Percentiles rank a stretch among this genome's conserved stretches.
Evolutionary conservation across 768 basidiomycete genomes (phyloP).

Genomic region (Paxillus ammoniavirescens): DNA sequence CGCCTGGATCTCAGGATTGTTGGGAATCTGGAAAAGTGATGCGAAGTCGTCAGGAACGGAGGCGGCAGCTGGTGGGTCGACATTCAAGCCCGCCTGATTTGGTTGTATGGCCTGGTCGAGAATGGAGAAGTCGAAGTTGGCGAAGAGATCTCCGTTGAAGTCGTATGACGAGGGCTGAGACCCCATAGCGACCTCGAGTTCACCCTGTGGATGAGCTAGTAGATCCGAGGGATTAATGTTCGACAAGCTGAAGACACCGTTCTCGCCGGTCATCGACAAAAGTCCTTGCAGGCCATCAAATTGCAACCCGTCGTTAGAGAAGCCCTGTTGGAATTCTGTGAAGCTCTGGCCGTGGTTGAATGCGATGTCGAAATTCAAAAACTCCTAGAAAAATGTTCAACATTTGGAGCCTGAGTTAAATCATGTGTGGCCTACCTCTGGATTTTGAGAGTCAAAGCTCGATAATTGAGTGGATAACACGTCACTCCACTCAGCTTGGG

Average conservation of each 20-base stretch:
- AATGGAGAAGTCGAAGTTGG: constrained; percentile 20
- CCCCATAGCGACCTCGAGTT: constrained; percentile 35
- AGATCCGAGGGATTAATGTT: constrained; percentile 33
- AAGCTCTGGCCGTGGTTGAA: constrained; percentile 9
- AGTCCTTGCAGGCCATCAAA: constrained; percentile 29
- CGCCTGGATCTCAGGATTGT: constrained; percentile 9
- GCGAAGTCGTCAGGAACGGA: constrained; percentile 16
- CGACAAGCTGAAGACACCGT: constrained; percentile 35
- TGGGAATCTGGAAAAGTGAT: constrained; percentile 19
- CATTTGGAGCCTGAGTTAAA: background rate
- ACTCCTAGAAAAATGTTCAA: constrained; percentile 7
- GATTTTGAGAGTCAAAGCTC: constrained; percentile 1
- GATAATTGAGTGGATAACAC: background rate
- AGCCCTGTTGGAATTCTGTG: background rate
- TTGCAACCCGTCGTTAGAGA: constrained; percentile 1
- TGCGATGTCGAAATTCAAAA: constrained; percentile 14
- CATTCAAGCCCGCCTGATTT: constrained; percentile 3
- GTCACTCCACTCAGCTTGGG: constrained; percentile 13
- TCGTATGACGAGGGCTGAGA: background rate
- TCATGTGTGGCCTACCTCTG: constrained; percentile 8
- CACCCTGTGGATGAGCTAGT: constrained; percentile 33
- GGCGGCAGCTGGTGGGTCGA: background rate
- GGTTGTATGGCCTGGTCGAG: constrained; percentile 8
- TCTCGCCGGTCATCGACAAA: constrained; percentile 31
- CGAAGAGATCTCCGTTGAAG: constrained; percentile 18